Percentiles rank a stretch among this genome's conserved stretches.
These are phyloP conservation scores for Solanum raphanifolium DNA, from an alignment of 257 asterid species.

Conservation along the genomic window DNA sequence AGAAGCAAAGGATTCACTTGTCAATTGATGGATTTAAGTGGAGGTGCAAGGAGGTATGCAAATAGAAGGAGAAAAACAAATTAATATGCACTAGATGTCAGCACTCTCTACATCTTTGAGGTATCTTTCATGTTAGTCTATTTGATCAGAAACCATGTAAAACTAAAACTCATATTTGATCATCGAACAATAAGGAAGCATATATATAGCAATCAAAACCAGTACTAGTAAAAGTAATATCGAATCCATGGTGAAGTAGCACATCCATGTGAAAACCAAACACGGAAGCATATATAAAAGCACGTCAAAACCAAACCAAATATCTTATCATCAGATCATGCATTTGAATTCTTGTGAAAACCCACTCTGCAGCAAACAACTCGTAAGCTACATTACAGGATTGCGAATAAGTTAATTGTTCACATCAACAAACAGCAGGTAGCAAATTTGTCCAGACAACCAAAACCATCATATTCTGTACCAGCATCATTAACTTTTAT, in stretches of 20 bases:
- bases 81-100: not conserved
- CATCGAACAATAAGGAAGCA: not conserved
- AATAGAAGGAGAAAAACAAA: not conserved
- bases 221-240: not conserved
- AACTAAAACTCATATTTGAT: not conserved
- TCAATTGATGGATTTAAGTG: not conserved
- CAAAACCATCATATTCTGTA: too few relatives aligned
- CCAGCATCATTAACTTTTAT: too few relatives aligned
- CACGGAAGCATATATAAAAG: not conserved
- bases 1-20: not conserved
- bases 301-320: not conserved
- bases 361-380: not conserved
- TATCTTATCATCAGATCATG: not conserved
- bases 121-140: not conserved
- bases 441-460: too few relatives aligned
- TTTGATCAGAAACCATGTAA: not conserved
- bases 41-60: not conserved
- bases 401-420: too few relatives aligned
- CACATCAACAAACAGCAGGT: too few relatives aligned
- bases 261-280: not conserved
- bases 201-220: not conserved
- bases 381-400: not conserved
- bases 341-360: not conserved
- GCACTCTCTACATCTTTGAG: not conserved
- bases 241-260: not conserved